These are phyloP conservation scores for Saururus chinensis DNA, from an alignment of 164 flowering plant species.

Conservation along the genomic window DNA sequence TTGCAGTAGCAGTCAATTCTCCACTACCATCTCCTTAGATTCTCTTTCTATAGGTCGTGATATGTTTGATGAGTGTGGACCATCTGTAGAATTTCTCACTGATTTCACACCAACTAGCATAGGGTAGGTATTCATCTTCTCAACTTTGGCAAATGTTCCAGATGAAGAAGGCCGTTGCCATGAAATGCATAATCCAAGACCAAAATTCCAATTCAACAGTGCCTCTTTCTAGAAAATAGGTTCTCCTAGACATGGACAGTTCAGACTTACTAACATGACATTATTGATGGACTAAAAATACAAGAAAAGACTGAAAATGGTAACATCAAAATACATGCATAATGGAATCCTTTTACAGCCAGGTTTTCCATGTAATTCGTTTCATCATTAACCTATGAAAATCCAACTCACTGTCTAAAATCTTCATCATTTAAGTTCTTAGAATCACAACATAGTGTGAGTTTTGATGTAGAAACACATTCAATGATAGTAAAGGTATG, in stretches of 20 bases:
- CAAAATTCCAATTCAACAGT: slow-evolving; percentile 38
- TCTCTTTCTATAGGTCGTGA: slow-evolving; percentile 13
- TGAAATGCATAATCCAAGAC: slow-evolving; percentile 38
- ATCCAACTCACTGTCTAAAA: slow-evolving; percentile 13
- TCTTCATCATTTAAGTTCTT: slow-evolving; percentile 11
- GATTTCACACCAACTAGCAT: slow-evolving; percentile 95
- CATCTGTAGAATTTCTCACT: slow-evolving; percentile 18
- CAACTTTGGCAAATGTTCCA: slow-evolving; percentile 19
- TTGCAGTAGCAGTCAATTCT: slow-evolving; percentile 14
- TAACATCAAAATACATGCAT: background rate
- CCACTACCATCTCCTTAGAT: slow-evolving; percentile 15
- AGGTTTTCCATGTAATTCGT: slow-evolving; percentile 3
- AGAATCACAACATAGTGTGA: slow-evolving; percentile 5
- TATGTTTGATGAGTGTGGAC: slow-evolving; percentile 8
- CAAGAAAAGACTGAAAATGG: background rate
- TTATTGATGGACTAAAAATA: too few species aligned
- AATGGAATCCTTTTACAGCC: slow-evolving; percentile 25
- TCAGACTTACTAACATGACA: too few species aligned
- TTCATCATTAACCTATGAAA: slow-evolving; percentile 5
- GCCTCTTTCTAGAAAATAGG: slow-evolving; percentile 48
- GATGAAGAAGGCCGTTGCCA: too few species aligned
- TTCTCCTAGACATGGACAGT: slow-evolving; percentile 20
- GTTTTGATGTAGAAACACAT: background rate
- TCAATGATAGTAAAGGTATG: background rate
- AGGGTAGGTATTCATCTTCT: slow-evolving; percentile 26